Conservation (phyloP, 331 rosid genomes). For the Malus hybrid region DNA sequence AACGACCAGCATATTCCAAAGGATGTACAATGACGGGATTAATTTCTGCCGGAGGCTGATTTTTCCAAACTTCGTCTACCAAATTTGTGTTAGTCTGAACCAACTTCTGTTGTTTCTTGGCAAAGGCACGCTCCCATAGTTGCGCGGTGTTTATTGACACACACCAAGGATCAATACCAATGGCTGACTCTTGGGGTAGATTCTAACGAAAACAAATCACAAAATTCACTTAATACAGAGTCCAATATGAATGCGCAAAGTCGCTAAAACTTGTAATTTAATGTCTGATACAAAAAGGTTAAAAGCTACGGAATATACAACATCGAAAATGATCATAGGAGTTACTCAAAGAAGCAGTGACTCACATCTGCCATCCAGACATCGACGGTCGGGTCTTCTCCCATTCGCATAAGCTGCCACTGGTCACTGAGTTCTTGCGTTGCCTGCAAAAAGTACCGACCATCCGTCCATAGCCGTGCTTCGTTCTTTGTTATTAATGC, state of each 20-base stretch:
- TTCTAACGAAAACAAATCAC: slow-evolving; percentile 37
- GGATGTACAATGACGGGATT: slow-evolving; percentile 63
- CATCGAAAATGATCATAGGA: background rate
- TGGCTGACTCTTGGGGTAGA: slow-evolving; percentile 51
- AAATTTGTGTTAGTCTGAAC: slow-evolving; percentile 71
- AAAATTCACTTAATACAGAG: background rate
- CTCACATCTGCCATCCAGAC: slow-evolving; percentile 92
- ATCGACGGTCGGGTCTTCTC: slow-evolving; percentile 89
- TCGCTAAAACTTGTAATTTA: background rate
- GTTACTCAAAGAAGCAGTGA: background rate
- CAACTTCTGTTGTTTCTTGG: slow-evolving; percentile 65
- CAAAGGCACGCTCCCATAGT: slow-evolving; percentile 70
- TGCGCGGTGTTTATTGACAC: slow-evolving; percentile 76
- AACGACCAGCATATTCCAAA: slow-evolving; percentile 65
- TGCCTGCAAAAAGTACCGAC: slow-evolving; percentile 95
- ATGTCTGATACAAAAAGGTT: background rate
- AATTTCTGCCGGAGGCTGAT: slow-evolving; percentile 48
- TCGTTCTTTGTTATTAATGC: slow-evolving; percentile 73
- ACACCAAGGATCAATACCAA: slow-evolving; percentile 97
- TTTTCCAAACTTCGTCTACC: slow-evolving; percentile 90
- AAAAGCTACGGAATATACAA: background rate
- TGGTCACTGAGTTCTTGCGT: slow-evolving; percentile 67
- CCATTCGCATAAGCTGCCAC: slow-evolving; percentile 94
- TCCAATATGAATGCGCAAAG: background rate
- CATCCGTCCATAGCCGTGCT: slow-evolving; percentile 96